These are phyloP conservation scores for Colletotrichum tamarilloi DNA, from an alignment of 2,329 filamentous ascomycete species.

Conservation along the genomic window DNA sequence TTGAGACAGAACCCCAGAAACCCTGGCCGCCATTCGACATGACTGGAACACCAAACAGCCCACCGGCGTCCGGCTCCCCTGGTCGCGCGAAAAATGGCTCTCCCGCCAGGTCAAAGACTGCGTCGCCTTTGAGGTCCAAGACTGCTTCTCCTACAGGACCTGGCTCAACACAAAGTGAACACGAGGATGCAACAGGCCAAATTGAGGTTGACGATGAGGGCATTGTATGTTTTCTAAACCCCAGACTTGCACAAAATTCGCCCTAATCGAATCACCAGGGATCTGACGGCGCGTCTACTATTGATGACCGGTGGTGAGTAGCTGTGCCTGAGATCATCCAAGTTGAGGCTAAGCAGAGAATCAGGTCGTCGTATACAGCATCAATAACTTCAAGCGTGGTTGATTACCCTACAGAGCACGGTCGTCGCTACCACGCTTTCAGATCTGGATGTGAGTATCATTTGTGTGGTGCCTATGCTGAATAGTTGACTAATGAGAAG, in stretches of 20 bases:
- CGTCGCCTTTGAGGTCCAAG: background rate
- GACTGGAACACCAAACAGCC: background rate
- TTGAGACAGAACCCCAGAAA: too few relatives aligned
- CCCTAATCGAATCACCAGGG: background rate
- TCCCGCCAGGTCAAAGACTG: background rate
- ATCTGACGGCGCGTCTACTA: conserved; percentile 1
- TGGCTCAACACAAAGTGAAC: background rate
- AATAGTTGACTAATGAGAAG: background rate
- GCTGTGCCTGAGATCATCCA: fast-evolving
- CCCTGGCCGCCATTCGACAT: background rate
- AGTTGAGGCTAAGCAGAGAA: background rate
- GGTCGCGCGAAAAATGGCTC: background rate
- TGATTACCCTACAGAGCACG: conserved; percentile 32
- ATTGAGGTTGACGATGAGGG: conserved; percentile 11
- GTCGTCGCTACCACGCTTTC: conserved; percentile 35
- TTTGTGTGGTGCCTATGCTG: too few relatives aligned
- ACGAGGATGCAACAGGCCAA: background rate
- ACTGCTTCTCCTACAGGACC: background rate
- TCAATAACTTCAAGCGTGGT: conserved; percentile 29
- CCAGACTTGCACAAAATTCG: background rate
- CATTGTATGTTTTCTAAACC: background rate
- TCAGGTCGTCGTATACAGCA: conserved; percentile 20
- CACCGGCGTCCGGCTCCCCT: background rate
- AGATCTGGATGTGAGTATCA: conserved; percentile 22
- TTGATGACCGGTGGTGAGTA: conserved; percentile 14